Evolutionary conservation across 345 rosid genomes (phyloP).

Genomic region (Eucalyptus pauciflora): DNA sequence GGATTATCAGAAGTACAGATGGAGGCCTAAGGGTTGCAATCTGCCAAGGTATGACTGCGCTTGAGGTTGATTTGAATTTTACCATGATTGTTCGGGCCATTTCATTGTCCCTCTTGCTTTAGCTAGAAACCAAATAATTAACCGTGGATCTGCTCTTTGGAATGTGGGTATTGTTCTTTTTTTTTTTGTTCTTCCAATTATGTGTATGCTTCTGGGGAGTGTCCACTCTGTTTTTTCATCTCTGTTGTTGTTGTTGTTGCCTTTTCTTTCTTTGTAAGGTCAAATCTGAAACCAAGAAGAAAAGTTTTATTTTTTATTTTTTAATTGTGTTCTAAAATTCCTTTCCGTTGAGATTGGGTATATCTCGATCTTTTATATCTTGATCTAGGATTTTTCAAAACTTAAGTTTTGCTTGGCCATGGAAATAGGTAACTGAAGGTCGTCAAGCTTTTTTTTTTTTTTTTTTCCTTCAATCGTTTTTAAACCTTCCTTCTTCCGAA

Average conservation of each 20-base stretch:
- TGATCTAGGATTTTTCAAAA: background rate
- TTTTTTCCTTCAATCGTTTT: background rate
- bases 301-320: background rate
- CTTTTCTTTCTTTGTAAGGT: background rate
- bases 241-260: background rate
- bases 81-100: background rate
- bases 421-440: background rate
- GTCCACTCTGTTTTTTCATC: background rate
- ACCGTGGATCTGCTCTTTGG: background rate
- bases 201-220: background rate
- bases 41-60: constrained; percentile 51
- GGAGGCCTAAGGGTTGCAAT: constrained; percentile 82
- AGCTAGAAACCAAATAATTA: background rate
- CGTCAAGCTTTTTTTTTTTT: background rate
- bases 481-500: background rate
- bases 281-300: background rate
- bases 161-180: background rate
- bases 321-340: background rate
- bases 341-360: background rate
- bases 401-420: background rate
- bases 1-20: constrained; percentile 57
- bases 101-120: background rate
- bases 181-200: background rate
- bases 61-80: background rate
- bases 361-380: background rate